Base-by-base conservation (phyloP, 2,329 filamentous ascomycete species). In the Aspergillaceae sp. region DNA sequence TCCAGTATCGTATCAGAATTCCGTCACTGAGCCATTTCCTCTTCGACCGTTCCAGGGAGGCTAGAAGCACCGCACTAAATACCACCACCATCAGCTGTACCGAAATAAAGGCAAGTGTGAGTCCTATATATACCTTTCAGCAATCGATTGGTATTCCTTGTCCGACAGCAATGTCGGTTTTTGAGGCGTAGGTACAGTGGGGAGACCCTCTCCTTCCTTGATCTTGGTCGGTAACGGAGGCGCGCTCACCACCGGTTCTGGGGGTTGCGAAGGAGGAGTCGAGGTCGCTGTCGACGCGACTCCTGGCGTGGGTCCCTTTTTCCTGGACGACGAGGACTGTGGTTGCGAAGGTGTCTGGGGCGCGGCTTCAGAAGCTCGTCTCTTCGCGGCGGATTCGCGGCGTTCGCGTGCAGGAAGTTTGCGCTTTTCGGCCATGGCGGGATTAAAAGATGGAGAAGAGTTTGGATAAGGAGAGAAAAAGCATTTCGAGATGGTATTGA, bases 21-120 rank as follows among this genome's bases (percentile, higher is more conserved):
- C 75, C 74, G 49, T 75, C 69, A 44, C 65, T 71, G 1, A 77
- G 66, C 77, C 77, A 80, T 62, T 72, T 75, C 53, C 75, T 72
- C 43, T 79, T 76, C 40, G 80, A 83, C 49, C 75, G 72, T 56
- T 80, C 73, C 4, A 83, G 65, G 3, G 80, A 79, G 26, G 74
- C 68, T 38, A 74, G 67, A 42, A 83, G 68, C 28, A 83, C 74
- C 48, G 74, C 76, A 61, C 79, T 78, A 46, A 11, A 43, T 19
- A 42, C 10, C n/a, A 43, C 9, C n/a, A 6, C 19, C 7, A 19
- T 27, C 6, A 37, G 26, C 26, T 29, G 29, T 34, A n/a, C 7
- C 4, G 4, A 42, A 8, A 7, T n/a, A 10, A 36, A 35, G 36
- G 4, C 2, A n/a, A 27, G 5, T 28, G n/a, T 40, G 9, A 40